A percentile compares a stretch with the other conserved stretches of the same genome.
Evolutionary conservation across 2,329 filamentous ascomycete genomes (phyloP).

Genomic region (Talaromyces sp.): DNA sequence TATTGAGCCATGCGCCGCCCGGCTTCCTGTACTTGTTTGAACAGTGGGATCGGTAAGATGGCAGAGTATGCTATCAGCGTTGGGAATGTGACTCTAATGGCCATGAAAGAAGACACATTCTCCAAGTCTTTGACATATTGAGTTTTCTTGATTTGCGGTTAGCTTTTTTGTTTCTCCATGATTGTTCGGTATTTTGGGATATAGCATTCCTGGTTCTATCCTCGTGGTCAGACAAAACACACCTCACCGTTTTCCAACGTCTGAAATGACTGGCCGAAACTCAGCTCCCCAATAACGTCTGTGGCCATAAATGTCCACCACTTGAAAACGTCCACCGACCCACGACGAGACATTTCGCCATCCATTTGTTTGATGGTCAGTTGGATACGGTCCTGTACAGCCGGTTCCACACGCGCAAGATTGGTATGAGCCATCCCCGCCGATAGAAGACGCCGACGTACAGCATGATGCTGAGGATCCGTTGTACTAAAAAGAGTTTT

Average conservation of each 20-base stretch:
- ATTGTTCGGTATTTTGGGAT: not conserved
- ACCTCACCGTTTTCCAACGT: constrained; percentile 52
- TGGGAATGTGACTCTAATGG: constrained; percentile 24
- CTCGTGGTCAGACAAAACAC: not conserved
- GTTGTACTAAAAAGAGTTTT: constrained; percentile 42
- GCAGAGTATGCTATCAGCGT: constrained; percentile 21
- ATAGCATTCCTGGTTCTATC: constrained; percentile 11
- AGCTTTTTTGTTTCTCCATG: not conserved
- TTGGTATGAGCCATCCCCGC: constrained; percentile 25
- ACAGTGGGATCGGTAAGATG: constrained; percentile 25
- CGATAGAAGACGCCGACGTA: constrained; percentile 43
- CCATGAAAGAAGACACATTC: constrained; percentile 6
- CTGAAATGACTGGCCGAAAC: constrained; percentile 55
- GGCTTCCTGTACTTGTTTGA: constrained; percentile 22
- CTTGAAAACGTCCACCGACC: constrained; percentile 48
- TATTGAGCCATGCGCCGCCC: constrained; percentile 25
- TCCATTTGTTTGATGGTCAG: constrained; percentile 45
- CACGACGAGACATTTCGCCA: constrained; percentile 40
- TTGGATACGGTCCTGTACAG: constrained; percentile 37
- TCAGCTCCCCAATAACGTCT: constrained; percentile 53
- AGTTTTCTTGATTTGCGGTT: constrained; percentile 32
- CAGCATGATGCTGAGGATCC: constrained; percentile 40
- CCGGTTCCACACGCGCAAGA: constrained; percentile 35
- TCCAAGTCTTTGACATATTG: constrained; percentile 41
- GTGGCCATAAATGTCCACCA: constrained; percentile 55